Evolutionary conservation across 1,284 basidiomycete genomes (phyloP), one percentile per base, ranked within the genome.

Genomic region (Trichosporon sp.): DNA sequence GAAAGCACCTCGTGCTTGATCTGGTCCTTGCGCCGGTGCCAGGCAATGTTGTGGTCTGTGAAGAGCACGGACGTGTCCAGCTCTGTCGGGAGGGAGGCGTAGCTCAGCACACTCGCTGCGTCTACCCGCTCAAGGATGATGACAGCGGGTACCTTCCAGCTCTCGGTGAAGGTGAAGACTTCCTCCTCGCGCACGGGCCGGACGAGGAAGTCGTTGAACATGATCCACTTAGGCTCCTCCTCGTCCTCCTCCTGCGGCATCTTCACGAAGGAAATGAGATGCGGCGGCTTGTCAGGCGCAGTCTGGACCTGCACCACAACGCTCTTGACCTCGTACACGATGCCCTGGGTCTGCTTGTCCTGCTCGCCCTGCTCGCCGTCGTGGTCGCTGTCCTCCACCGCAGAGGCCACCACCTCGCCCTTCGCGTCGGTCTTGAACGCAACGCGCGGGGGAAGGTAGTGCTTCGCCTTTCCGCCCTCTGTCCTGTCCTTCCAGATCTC

Each of bases 141-240:
- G 14, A 98, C 86, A 0, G 92, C 87, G 0, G 96, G 96, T 8
- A 90, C 92, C 85, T 99, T 98, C 95, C 95, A 99, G 46, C 83
- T 84, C n/a, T 85, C 88, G 4, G 89, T 86, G 75, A 97, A 95
- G 70, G 89, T 87, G 61, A 98, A 80, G 0, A 91, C 95, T 69
- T 98, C 95, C 29, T 86, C 85, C 77, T 95, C 90, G 0, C 87
- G 82, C 27, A 98, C 86, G 61, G 90, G 90, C 54, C 85, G 85
- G 5, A 99, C 96, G 2, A 90, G 84, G 75, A 99, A 99, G 77
- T 99, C 95, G 75, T 99, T 99, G 86, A 99, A 99, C 64, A 99
- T 81, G 74, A 90, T 89, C 95, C 95, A 99, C 1, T 87, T 86
- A 56, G 86, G 87, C 13, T 77, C 75, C 1, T 65, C 78, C 9